phyloP scores from a whole-genome alignment of 208 protist genomes.

The Trypanosoma mega region DNA sequence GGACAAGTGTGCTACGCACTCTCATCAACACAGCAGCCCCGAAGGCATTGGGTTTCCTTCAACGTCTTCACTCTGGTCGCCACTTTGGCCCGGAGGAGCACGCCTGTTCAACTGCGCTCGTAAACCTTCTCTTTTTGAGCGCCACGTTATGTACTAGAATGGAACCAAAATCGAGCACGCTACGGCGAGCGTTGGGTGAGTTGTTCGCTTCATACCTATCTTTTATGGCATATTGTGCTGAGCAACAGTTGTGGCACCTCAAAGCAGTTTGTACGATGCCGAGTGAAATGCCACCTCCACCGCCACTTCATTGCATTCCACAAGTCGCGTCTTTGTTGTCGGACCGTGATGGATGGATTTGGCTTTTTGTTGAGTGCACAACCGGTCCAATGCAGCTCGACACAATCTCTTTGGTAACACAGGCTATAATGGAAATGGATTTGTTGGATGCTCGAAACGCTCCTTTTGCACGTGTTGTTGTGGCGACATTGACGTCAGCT shows the following conservation, averaged over 20 bases:
- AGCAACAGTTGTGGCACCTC: slow-evolving; percentile 36
- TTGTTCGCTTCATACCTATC: slow-evolving; percentile 22
- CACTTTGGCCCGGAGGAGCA: not conserved
- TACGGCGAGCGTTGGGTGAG: slow-evolving; percentile 8
- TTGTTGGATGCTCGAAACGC: not conserved
- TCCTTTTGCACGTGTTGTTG: not conserved
- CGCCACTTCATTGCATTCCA: slow-evolving; percentile 32
- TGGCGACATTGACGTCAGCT: not conserved
- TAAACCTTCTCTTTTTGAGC: not conserved
- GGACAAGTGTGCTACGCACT: slow-evolving; percentile 31
- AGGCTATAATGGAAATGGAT: slow-evolving; percentile 19
- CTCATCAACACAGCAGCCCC: not conserved
- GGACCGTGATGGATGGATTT: slow-evolving; percentile 37
- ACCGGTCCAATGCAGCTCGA: slow-evolving; percentile 2
- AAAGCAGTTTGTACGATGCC: not conserved
- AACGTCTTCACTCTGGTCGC: not conserved
- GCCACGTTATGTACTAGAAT: not conserved
- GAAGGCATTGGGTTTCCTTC: not conserved
- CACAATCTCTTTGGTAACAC: slow-evolving; percentile 9
- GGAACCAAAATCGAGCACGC: slow-evolving; percentile 1
- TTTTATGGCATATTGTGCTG: slow-evolving; percentile 39
- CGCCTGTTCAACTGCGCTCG: not conserved
- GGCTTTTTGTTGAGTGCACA: slow-evolving; percentile 33
- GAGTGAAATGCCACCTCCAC: slow-evolving; percentile 7
- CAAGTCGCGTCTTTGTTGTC: slow-evolving; percentile 31